A percentile compares a stretch with the other conserved stretches of the same genome.
These are phyloP conservation scores for Boletus tomentosulus DNA, from an alignment of 768 basidiomycete genomes.

Conservation along the genomic window DNA sequence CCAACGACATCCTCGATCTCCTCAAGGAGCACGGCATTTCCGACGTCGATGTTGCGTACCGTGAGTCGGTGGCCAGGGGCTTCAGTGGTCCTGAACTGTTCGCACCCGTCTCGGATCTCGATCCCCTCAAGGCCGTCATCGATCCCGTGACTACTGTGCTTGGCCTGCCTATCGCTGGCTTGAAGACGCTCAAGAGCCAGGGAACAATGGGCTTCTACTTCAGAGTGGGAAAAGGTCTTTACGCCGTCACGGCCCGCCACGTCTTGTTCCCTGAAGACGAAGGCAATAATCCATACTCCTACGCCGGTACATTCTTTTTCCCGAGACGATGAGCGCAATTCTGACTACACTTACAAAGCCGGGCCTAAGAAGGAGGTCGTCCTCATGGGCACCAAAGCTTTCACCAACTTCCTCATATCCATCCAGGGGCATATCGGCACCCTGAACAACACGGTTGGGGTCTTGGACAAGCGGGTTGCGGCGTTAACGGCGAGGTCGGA, in stretches of 20 bases:
- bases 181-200: conserved; percentile 28
- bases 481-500: background rate
- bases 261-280: background rate
- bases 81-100: background rate
- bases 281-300: conserved; percentile 20
- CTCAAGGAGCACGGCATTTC: background rate
- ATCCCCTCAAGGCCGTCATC: conserved; percentile 25
- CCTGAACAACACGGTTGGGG: background rate
- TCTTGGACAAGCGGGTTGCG: background rate
- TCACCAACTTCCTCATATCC: conserved; percentile 26
- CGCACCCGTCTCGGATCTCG: background rate
- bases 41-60: background rate
- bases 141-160: conserved; percentile 36
- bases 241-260: background rate
- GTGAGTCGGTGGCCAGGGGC: background rate
- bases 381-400: conserved; percentile 33
- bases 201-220: conserved; percentile 40
- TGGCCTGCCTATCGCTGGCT: conserved; percentile 34
- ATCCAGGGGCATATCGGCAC: conserved; percentile 20
- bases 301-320: no score
- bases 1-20: background rate
- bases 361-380: conserved; percentile 35
- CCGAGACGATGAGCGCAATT: no score
- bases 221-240: conserved; percentile 4
- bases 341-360: conserved; percentile 16